Evolutionary conservation across 2,329 filamentous ascomycete genomes (phyloP).

Genomic region (Ophiostoma perfectum): DNA sequence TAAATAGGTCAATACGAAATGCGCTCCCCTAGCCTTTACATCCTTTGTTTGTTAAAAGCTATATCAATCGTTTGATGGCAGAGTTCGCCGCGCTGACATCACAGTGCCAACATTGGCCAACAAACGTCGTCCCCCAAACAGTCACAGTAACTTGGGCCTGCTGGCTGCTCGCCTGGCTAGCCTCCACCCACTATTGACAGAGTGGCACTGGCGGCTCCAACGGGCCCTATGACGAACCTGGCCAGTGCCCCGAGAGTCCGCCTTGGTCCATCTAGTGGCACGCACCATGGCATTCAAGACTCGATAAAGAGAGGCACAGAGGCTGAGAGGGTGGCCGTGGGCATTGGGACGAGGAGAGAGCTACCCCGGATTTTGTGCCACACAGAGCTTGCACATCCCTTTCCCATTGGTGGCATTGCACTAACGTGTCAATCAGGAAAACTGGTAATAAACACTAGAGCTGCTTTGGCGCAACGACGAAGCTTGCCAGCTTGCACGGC

Average conservation of each 20-base stretch:
- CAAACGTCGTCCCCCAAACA: neutral
- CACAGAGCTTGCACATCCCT: neutral
- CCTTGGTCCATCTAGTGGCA: too few species aligned
- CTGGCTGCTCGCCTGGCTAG: neutral
- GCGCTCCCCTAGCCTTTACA: too few species aligned
- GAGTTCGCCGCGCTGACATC: slow-evolving; percentile 2
- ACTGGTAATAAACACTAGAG: neutral
- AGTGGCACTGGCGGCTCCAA: neutral
- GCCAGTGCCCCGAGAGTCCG: neutral
- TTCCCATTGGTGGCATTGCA: neutral
- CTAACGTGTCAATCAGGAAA: neutral
- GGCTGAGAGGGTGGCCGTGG: too few species aligned
- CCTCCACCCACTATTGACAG: too few species aligned
- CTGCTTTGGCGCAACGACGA: too few species aligned
- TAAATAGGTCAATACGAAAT: too few species aligned
- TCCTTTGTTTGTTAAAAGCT: too few species aligned
- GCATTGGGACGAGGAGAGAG: neutral
- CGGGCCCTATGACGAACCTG: neutral
- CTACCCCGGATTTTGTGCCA: neutral
- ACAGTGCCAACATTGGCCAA: slow-evolving; percentile 5
- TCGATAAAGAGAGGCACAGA: too few species aligned
- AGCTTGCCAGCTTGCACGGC: too few species aligned
- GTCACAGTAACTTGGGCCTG: neutral
- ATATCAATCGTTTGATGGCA: neutral
- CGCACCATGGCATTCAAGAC: too few species aligned